phyloP scores from a whole-genome alignment of 2,329 filamentous ascomycete genomes.

The Teratosphaeria viscida region DNA sequence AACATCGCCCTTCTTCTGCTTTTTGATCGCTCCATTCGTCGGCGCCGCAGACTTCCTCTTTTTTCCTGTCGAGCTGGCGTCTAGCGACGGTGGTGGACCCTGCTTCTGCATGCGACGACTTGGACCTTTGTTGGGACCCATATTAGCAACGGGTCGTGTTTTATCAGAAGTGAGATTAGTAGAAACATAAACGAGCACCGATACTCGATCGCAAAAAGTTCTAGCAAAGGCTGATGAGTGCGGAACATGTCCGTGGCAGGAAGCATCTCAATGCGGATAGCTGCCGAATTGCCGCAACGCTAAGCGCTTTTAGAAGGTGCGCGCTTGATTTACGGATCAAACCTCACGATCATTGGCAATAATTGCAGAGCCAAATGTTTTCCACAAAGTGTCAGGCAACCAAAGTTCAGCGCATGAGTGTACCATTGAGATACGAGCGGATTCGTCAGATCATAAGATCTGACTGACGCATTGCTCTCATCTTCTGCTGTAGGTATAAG shows the following conservation, averaged over 20 bases:
- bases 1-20: slow-evolving; percentile 49
- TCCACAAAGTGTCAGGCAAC: too few relatives aligned
- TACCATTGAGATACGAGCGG: background rate
- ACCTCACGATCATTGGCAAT: background rate
- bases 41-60: slow-evolving; percentile 70
- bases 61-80: slow-evolving; percentile 62
- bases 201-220: background rate
- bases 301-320: background rate
- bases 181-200: background rate
- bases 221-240: background rate
- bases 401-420: background rate
- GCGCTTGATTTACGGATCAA: background rate
- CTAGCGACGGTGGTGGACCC: slow-evolving; percentile 71
- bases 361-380: too few relatives aligned
- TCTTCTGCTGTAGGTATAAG: background rate
- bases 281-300: background rate
- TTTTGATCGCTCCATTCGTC: slow-evolving; percentile 50
- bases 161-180: background rate
- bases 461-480: background rate
- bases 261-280: background rate
- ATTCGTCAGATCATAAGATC: background rate
- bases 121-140: slow-evolving; percentile 25
- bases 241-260: background rate
- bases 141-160: background rate
- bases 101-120: slow-evolving; percentile 95